These are phyloP conservation scores for Rhodotorula glutinis DNA, from an alignment of 1,284 basidiomycete species.

Conservation along the genomic window DNA sequence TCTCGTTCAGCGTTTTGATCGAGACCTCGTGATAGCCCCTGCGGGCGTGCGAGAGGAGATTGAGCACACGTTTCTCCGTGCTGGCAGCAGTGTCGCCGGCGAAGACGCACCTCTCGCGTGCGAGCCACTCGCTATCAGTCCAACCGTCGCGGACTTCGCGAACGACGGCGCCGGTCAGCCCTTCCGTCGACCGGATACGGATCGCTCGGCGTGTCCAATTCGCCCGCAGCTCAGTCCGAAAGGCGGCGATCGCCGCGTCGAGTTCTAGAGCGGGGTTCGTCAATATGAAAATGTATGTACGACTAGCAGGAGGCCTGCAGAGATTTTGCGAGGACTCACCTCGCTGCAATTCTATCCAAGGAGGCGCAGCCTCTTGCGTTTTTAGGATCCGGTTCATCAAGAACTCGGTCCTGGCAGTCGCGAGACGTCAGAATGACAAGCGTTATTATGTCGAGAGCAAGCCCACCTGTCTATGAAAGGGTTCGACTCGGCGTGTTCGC, in stretches of 20 bases:
- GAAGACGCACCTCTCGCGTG: too few relatives aligned
- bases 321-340: slow-evolving; percentile 57
- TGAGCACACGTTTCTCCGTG: slow-evolving; percentile 54
- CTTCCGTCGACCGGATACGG: slow-evolving; percentile 54
- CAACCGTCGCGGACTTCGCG: slow-evolving; percentile 52
- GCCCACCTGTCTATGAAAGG: slow-evolving; percentile 55
- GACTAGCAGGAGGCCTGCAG: too few relatives aligned
- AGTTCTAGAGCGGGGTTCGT: slow-evolving; percentile 54
- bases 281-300: slow-evolving; percentile 34
- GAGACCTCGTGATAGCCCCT: slow-evolving; percentile 65
- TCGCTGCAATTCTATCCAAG: slow-evolving; percentile 82
- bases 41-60: background rate
- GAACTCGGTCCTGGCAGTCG: slow-evolving; percentile 61
- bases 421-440: background rate
- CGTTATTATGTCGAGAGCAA: background rate
- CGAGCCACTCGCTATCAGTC: slow-evolving; percentile 70
- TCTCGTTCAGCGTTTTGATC: slow-evolving; percentile 66
- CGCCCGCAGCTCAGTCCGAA: slow-evolving; percentile 61
- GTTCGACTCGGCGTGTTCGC: slow-evolving; percentile 66
- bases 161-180: slow-evolving; percentile 27
- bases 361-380: slow-evolving; percentile 77
- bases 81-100: too few relatives aligned
- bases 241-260: slow-evolving; percentile 59
- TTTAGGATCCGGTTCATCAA: slow-evolving; percentile 86
- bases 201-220: slow-evolving; percentile 66